These are phyloP conservation scores for Endoconidiophora polonica DNA, from an alignment of 2,329 filamentous ascomycete species.

Conservation along the genomic window DNA sequence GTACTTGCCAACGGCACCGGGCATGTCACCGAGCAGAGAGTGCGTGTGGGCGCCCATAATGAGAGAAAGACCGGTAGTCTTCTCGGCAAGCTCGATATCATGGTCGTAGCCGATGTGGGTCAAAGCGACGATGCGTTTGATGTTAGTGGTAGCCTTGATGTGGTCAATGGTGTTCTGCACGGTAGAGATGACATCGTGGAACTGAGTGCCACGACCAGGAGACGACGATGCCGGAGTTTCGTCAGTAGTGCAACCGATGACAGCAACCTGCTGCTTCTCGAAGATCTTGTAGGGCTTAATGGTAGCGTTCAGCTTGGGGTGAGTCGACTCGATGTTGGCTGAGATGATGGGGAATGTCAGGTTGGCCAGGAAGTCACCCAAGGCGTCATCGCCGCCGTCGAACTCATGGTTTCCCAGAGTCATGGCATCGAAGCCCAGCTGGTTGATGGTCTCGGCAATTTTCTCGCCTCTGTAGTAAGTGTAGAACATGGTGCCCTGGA, in stretches of 20 bases:
- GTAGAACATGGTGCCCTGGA: conserved; percentile 53
- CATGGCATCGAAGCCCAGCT: conserved; percentile 51
- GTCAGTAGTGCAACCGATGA: conserved; percentile 48
- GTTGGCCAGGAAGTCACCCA: conserved; percentile 45
- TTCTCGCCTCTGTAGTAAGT: conserved; percentile 50
- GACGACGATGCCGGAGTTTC: conserved; percentile 41
- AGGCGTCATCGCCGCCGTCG: conserved; percentile 44
- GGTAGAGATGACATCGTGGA: conserved; percentile 38
- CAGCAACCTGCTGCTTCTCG: conserved; percentile 39
- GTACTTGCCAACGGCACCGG: conserved; percentile 41
- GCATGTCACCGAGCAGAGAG: conserved; percentile 43
- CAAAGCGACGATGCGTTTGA: conserved; percentile 47
- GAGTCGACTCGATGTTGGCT: conserved; percentile 45
- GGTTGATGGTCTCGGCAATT: conserved; percentile 49
- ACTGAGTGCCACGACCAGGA: conserved; percentile 39
- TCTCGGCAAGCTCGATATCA: conserved; percentile 41
- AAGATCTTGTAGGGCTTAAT: conserved; percentile 52
- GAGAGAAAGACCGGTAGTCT: conserved; percentile 46
- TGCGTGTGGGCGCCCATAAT: conserved; percentile 49
- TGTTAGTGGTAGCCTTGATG: conserved; percentile 42
- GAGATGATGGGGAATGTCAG: conserved; percentile 48
- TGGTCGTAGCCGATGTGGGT: conserved; percentile 52
- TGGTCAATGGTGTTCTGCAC: conserved; percentile 46
- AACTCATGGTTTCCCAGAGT: conserved; percentile 53
- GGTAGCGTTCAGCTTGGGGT: conserved; percentile 41